A percentile compares a stretch with the other conserved stretches of the same genome.
Conservation (phyloP, 495 filamentous ascomycete species). For the Glutinoglossum americanum region DNA sequence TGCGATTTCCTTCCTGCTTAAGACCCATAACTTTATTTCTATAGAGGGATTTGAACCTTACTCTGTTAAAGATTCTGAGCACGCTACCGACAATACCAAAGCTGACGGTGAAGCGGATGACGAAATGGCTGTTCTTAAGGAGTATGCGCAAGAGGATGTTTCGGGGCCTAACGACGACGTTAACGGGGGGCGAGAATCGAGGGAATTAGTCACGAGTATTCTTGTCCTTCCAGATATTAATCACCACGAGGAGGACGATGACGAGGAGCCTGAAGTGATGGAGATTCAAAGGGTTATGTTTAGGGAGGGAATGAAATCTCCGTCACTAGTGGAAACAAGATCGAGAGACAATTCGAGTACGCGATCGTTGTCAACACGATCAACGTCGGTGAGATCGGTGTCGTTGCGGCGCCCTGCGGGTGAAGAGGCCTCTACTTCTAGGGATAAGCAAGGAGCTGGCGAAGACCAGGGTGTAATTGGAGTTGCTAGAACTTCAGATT, state of each 20-base stretch:
- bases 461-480: neutral
- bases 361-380: neutral
- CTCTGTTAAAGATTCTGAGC: neutral
- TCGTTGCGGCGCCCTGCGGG: neutral
- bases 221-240: neutral
- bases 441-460: neutral
- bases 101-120: neutral
- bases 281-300: neutral
- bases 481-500: neutral
- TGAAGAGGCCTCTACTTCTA: neutral
- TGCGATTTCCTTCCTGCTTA: neutral
- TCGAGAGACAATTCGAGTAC: constrained; percentile 1
- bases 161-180: neutral
- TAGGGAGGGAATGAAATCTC: neutral
- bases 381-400: neutral
- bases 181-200: neutral
- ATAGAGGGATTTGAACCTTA: neutral
- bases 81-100: neutral
- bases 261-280: constrained; percentile 5
- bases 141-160: neutral
- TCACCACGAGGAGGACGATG: neutral
- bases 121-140: neutral
- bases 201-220: neutral
- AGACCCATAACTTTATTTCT: neutral
- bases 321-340: neutral